A percentile compares a stretch with the other conserved stretches of the same genome.
phyloP scores from a whole-genome alignment of 2,329 filamentous ascomycete genomes.

The Colletotrichum lini region DNA sequence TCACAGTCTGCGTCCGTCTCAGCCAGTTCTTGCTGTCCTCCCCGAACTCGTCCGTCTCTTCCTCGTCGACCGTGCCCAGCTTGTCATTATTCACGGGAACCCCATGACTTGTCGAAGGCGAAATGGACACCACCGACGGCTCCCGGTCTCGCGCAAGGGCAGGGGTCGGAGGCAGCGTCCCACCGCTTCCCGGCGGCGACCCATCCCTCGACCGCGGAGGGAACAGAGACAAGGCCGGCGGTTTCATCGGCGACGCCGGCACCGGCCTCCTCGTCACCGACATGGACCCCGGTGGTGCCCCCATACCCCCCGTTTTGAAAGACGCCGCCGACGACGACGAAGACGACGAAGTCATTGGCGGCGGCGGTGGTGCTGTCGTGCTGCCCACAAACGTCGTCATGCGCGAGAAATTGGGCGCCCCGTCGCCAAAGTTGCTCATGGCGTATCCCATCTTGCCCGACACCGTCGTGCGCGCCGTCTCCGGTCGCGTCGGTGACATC shows the following conservation, averaged over 20 bases:
- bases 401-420: conserved; percentile 33
- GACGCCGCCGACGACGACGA: too few species aligned
- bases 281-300: conserved; percentile 12
- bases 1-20: conserved; percentile 50
- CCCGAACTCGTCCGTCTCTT: conserved; percentile 37
- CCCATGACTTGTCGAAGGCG: background rate
- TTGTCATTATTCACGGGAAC: conserved; percentile 16
- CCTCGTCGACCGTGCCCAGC: conserved; percentile 34
- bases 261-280: conserved; percentile 27
- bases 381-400: conserved; percentile 27
- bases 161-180: conserved; percentile 24
- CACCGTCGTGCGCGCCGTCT: conserved; percentile 39
- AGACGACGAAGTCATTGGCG: too few species aligned
- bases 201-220: conserved; percentile 28
- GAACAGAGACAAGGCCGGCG: conserved; percentile 28
- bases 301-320: conserved; percentile 5
- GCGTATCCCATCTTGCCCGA: conserved; percentile 31
- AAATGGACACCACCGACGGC: background rate
- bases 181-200: background rate
- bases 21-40: conserved; percentile 49
- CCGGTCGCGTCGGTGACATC: conserved; percentile 32
- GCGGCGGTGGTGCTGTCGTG: conserved; percentile 1
- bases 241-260: conserved; percentile 35
- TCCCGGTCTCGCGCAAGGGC: conserved; percentile 6
- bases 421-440: conserved; percentile 26